Evolutionary conservation across 1,284 basidiomycete genomes (phyloP).

Genomic region (Stygiomarasmius scandens): DNA sequence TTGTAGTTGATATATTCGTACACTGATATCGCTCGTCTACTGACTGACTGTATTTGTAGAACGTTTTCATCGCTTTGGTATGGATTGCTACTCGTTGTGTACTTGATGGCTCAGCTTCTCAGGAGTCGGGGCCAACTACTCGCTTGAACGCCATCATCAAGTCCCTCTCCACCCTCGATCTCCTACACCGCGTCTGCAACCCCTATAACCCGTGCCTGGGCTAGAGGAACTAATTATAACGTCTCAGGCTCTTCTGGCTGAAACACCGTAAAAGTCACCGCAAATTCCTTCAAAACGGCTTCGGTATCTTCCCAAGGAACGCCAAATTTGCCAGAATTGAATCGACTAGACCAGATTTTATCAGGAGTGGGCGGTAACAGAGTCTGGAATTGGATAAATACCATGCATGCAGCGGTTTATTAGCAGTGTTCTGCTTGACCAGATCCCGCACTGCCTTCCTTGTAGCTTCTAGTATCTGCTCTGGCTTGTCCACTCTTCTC

Average conservation of each 20-base stretch:
- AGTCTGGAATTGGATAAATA: conserved; percentile 25
- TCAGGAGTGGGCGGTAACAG: not conserved
- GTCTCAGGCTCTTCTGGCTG: not conserved
- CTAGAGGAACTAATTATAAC: too few relatives aligned
- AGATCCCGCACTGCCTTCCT: conserved; percentile 33
- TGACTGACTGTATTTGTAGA: too few relatives aligned
- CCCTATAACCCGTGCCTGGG: too few relatives aligned
- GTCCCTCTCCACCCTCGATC: too few relatives aligned
- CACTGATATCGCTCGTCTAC: too few relatives aligned
- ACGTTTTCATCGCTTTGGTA: too few relatives aligned
- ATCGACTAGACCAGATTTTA: conserved; percentile 28
- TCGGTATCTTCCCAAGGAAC: conserved; percentile 42
- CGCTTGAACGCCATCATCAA: too few relatives aligned
- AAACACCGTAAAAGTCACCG: conserved; percentile 35
- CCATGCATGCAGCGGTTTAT: conserved; percentile 40
- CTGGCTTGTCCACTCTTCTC: conserved; percentile 34
- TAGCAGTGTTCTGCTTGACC: conserved; percentile 31
- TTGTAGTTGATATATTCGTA: too few relatives aligned
- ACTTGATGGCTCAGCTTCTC: too few relatives aligned
- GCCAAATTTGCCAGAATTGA: conserved; percentile 44
- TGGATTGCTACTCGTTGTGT: too few relatives aligned
- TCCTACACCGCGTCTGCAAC: too few relatives aligned
- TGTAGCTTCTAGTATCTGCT: conserved; percentile 38
- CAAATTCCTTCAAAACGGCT: conserved; percentile 33
- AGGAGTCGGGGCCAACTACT: too few relatives aligned